These are phyloP conservation scores for Saprolegnia diclina DNA, from an alignment of 352 stramenopile species.

Conservation along the genomic window DNA sequence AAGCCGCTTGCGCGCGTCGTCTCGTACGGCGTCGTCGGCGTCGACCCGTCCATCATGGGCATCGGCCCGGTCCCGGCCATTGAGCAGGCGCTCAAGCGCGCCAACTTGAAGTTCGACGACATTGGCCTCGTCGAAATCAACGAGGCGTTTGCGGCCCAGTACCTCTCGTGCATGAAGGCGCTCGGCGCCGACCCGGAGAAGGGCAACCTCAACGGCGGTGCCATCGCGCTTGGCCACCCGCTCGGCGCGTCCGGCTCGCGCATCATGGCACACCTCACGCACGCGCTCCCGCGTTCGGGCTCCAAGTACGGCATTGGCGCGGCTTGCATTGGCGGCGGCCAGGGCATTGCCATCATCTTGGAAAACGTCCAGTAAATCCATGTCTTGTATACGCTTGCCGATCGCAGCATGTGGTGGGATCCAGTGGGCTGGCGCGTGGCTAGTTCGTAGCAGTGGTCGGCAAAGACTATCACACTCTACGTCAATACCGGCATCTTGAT, in stretches of 20 bases:
- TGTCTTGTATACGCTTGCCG: neutral
- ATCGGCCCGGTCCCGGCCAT: constrained; percentile 96
- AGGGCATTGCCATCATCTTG: constrained; percentile 96
- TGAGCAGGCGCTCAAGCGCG: constrained; percentile 81
- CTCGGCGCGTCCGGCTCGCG: constrained; percentile 91
- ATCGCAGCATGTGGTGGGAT: neutral
- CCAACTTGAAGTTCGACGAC: constrained; percentile 86
- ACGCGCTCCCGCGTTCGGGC: constrained; percentile 74
- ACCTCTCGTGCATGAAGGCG: constrained; percentile 94
- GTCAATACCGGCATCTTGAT: too few species aligned
- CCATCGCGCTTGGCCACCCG: constrained; percentile 95
- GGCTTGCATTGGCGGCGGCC: constrained; percentile 97
- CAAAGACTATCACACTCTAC: too few species aligned
- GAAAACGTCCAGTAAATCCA: constrained; percentile 76
- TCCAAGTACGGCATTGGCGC: constrained; percentile 94
- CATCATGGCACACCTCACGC: constrained; percentile 88
- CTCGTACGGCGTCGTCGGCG: constrained; percentile 89
- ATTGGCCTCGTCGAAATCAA: constrained; percentile 99
- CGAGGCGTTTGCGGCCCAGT: constrained; percentile 97
- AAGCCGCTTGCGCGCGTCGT: constrained; percentile 91
- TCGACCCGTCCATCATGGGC: constrained; percentile 96
- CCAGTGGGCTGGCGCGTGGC: too few species aligned
- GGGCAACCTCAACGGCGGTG: constrained; percentile 92
- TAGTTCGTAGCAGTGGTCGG: too few species aligned
- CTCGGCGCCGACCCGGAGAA: constrained; percentile 92